Evolutionary conservation across 208 protist genomes (phyloP).

Genomic region (Leishmania amazonensis): DNA sequence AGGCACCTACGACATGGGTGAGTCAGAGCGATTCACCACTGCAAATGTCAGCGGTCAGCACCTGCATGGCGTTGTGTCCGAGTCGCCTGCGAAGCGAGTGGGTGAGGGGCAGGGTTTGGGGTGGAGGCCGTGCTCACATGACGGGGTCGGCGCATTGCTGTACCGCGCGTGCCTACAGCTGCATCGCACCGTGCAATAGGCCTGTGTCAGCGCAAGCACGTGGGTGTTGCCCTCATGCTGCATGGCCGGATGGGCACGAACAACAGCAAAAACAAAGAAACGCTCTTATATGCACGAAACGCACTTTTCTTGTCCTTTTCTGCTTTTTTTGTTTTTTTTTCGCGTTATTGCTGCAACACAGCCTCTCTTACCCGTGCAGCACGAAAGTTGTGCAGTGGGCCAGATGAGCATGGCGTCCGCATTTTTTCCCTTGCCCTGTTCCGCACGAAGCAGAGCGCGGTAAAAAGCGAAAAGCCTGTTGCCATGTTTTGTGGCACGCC

Average conservation of each 20-base stretch:
- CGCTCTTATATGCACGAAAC: not conserved
- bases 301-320: constrained; percentile 1
- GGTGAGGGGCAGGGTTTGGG: not conserved
- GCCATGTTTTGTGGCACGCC: not conserved
- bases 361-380: not conserved
- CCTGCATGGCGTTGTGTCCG: not conserved
- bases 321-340: not conserved
- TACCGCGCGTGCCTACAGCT: not conserved
- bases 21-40: not conserved
- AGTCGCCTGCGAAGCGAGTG: not conserved
- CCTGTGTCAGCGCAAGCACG: not conserved
- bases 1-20: not conserved
- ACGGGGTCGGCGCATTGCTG: not conserved
- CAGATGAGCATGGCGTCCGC: not conserved
- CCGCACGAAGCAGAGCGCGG: not conserved
- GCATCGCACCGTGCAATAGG: not conserved
- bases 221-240: not conserved
- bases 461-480: not conserved
- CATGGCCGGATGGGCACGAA: not conserved
- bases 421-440: not conserved
- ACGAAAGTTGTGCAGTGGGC: not conserved
- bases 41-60: not conserved
- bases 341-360: not conserved
- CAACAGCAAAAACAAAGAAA: not conserved
- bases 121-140: not conserved